phyloP scores from a whole-genome alignment of 441 rosid species.

The Mallotus japonicus region DNA sequence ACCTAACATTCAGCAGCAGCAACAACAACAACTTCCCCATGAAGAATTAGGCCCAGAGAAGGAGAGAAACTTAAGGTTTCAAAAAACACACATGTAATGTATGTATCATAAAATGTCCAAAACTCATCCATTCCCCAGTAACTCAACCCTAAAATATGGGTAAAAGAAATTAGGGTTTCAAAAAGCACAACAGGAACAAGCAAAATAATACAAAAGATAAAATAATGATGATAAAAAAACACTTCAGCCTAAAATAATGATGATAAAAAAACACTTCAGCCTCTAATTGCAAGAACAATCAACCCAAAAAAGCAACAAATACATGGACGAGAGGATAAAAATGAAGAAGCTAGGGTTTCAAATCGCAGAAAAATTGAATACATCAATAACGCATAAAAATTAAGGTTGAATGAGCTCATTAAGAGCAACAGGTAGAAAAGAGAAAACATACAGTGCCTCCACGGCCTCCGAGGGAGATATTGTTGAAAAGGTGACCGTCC shows the following conservation, averaged over 20 bases:
- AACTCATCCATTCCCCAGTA: too few species aligned
- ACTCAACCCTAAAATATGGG: neutral
- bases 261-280: neutral
- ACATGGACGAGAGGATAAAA: neutral
- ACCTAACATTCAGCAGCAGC: too few species aligned
- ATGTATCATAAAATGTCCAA: neutral
- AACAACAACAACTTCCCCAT: too few species aligned
- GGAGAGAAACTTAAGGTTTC: too few species aligned
- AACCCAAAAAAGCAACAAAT: neutral
- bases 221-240: neutral
- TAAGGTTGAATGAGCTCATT: neutral
- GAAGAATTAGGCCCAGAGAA: too few species aligned
- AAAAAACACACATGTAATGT: too few species aligned
- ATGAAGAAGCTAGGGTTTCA: neutral
- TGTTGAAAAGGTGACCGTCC: slow-evolving; percentile 77
- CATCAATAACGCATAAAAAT: neutral
- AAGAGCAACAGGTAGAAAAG: neutral
- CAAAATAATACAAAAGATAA: too few species aligned
- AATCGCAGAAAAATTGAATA: neutral
- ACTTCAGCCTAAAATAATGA: too few species aligned
- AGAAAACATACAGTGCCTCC: slow-evolving; percentile 63
- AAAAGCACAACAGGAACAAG: too few species aligned
- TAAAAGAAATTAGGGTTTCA: slow-evolving; percentile 6
- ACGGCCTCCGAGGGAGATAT: slow-evolving; percentile 82
- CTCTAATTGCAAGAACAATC: neutral